Base-by-base conservation (phyloP, 2,329 filamentous ascomycete species). In the Beauveria sp. region DNA sequence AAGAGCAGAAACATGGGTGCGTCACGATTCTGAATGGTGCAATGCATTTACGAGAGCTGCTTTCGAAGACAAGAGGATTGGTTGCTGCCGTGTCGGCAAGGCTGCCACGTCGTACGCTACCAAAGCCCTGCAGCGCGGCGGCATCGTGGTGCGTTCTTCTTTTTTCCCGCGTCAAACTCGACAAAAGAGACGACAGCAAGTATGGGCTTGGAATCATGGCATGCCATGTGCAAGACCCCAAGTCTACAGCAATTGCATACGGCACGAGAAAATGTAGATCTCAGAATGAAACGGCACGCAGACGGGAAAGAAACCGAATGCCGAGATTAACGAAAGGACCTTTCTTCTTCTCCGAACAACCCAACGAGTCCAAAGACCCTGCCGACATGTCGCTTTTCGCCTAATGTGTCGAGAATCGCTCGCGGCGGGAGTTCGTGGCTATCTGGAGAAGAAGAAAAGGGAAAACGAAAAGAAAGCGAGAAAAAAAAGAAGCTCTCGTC, bases 271-370 rank as follows among this genome's bases (percentile, higher is more conserved):
- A 74, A 79, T 82, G 80, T 82, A 80, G 79, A 82, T 82, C 79
- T 79, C 79, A 75, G 76, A 80, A 81, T 82, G 80, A 82, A 82
- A 82, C 80, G 76, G 73, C 75, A 77, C 73, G 72, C 76, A 78
- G 79, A 82, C 75, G 72, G 77, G 72, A 68, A 65, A 57, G 54
- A 65, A 62, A 74, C 74, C 75, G 75, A 75, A 68, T 75, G 78
- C 73, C 78, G 80, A 78, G 80, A 82, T 82, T 82, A 82, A 82
- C 79, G 79, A 81, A 75, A 78, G 79, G 81, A 79, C 78, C 65
- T 69, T 69, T 71, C 61, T 77, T 79, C 68, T 73, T 81, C 79
- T 81, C 69, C 74, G 74, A 78, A 70, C 71, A 67, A 67, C 70
- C 73, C 70, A 61, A 68, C 61, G 58, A 67, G 68, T 70, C 70